A percentile compares a stretch with the other conserved stretches of the same genome.
Conservation (phyloP, 78 protist genomes). For the Creolimax fragrantissima region DNA sequence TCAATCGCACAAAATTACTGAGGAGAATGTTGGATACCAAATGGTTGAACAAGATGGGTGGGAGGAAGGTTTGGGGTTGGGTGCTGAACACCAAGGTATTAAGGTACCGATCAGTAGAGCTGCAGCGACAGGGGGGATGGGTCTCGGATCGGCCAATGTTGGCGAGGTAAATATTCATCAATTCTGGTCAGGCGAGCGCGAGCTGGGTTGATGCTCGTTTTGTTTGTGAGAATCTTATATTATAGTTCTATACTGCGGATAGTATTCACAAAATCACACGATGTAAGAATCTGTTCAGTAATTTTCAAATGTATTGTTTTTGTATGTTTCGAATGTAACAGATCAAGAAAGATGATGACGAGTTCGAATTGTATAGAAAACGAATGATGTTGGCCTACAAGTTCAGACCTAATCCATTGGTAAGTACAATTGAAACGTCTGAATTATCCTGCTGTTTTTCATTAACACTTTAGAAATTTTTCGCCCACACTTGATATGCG, state of each 20-base stretch:
- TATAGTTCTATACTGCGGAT: too few relatives aligned
- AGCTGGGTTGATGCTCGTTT: not conserved
- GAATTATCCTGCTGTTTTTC: too few relatives aligned
- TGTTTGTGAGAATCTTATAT: too few relatives aligned
- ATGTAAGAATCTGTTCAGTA: too few relatives aligned
- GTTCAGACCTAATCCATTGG: slow-evolving; percentile 14
- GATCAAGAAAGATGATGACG: slow-evolving; percentile 1
- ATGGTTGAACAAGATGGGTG: not conserved
- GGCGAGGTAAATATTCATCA: not conserved
- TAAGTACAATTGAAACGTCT: too few relatives aligned
- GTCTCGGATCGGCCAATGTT: not conserved
- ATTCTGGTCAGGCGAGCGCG: not conserved
- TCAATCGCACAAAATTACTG: not conserved
- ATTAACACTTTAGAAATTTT: too few relatives aligned
- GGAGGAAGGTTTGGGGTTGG: not conserved
- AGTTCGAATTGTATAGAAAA: slow-evolving; percentile 12
- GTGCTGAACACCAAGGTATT: not conserved
- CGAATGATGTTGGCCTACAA: slow-evolving; percentile 20
- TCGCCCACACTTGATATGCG: too few relatives aligned
- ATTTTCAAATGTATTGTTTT: not conserved
- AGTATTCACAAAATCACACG: too few relatives aligned
- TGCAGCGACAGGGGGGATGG: not conserved
- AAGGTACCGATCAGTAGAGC: not conserved
- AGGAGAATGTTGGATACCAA: not conserved
- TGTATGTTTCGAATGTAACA: not conserved